phyloP scores from a whole-genome alignment of 2,329 filamentous ascomycete species.

The Cytospora piceae region DNA sequence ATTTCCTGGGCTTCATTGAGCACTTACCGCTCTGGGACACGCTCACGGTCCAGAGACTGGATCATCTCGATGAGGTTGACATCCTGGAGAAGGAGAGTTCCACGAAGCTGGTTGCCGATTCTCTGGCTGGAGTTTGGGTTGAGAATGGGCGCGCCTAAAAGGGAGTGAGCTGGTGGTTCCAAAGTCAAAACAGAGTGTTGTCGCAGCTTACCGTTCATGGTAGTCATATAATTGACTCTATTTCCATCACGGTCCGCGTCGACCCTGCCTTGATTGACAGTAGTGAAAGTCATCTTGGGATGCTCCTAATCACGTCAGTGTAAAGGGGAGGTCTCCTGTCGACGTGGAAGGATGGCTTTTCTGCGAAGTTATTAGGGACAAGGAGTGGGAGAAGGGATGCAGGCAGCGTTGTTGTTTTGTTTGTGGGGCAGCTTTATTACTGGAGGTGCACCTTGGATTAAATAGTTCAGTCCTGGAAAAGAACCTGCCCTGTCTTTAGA shows the following conservation, averaged over 20 bases:
- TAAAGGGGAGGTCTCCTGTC: background rate
- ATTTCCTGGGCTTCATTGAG: background rate
- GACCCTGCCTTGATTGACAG: background rate
- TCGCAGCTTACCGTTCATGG: slow-evolving; percentile 8
- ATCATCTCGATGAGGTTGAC: slow-evolving; percentile 21
- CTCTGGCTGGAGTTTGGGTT: slow-evolving; percentile 20
- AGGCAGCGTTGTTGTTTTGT: background rate
- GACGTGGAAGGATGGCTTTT: background rate
- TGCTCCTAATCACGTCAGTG: background rate
- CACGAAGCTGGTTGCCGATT: slow-evolving; percentile 16
- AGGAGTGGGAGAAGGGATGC: background rate
- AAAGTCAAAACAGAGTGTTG: background rate
- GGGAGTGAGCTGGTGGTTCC: background rate
- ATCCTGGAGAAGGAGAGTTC: slow-evolving; percentile 13
- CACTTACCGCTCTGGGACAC: slow-evolving; percentile 14
- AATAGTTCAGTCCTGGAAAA: background rate
- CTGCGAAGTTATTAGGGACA: background rate
- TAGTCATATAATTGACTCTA: background rate
- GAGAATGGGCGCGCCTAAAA: slow-evolving; percentile 12
- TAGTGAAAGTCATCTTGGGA: background rate
- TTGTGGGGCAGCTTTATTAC: background rate
- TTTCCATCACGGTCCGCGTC: background rate
- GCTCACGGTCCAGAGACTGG: slow-evolving; percentile 18
- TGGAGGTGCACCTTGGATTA: background rate
- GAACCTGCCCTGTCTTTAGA: background rate